Base-by-base conservation (phyloP, 208 protist genomes). In the Tritrichomonas foetus region DNA sequence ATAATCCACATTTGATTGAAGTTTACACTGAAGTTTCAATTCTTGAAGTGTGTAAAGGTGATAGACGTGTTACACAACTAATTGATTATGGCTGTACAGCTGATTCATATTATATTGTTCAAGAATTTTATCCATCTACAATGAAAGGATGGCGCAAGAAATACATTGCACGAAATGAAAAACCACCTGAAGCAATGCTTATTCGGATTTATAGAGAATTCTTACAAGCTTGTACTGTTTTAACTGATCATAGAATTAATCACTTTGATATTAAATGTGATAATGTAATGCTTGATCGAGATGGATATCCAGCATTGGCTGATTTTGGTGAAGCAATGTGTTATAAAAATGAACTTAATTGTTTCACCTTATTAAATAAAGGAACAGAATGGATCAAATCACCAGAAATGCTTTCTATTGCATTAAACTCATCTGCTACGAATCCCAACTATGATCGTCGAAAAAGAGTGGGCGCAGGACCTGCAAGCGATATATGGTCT, bases 401-500 rank as follows among this genome's bases (percentile, higher is more conserved):
- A 57, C 78, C 78, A 16, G 78, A 89, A 89, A 89, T 89, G 78
- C 27, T 89, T 2, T 89, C 78, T 20, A 89, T 89, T 39, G 78
- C 78, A 39, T 53, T 89, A 16, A 89, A 89, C 30, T 44, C 78
- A 57, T 89, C 78, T 44, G 78, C 47, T 0, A 57, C 44, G 11
- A 89, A 89, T 50, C 78, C 78, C 13, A 39, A 44, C 39, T 89
- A 47, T 36, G 78, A 89, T 89, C 44, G 78, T 27, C 53, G 47
- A 57, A 53, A 30, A 39, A 44, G 41, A 39, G 47, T 89, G 53
- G 78, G 78, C 16, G 78, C 47, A 27, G 78, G 78, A 39, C 78
- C 78, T 1, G 41, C 13, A 53, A 57, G 78, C 16, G 94, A 95
- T 55, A 41, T 95, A 39, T 95, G 94, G 94, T 95, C 74, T 5